Percentiles rank a stretch among this genome's conserved stretches.
These are phyloP conservation scores for Populus tremula DNA, from an alignment of 345 rosid species.

Conservation along the genomic window DNA sequence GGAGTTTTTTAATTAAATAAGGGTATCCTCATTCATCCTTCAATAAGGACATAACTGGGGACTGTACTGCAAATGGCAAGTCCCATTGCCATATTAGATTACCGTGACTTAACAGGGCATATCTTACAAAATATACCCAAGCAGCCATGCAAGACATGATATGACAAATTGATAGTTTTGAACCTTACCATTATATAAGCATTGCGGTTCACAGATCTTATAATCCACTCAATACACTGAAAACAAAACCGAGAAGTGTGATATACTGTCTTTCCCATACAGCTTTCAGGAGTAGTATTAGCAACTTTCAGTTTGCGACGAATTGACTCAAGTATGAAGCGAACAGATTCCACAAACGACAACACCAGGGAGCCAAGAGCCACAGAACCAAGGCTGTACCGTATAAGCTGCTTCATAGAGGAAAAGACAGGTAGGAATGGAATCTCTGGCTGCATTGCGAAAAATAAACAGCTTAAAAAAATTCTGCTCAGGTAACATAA, in stretches of 20 bases:
- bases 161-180: not conserved
- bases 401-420: slow-evolving; percentile 84
- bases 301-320: slow-evolving; percentile 70
- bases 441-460: slow-evolving; percentile 68
- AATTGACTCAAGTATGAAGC: slow-evolving; percentile 83
- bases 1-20: too few species aligned
- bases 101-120: too few species aligned
- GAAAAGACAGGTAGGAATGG: slow-evolving; percentile 95
- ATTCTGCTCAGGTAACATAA: not conserved
- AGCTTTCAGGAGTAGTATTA: slow-evolving; percentile 52
- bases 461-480: not conserved
- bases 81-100: too few species aligned
- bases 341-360: slow-evolving; percentile 85
- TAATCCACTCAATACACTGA: slow-evolving; percentile 69
- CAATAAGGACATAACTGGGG: too few species aligned
- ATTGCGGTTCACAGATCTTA: slow-evolving; percentile 85
- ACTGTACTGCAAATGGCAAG: not conserved
- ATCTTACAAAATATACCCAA: not conserved
- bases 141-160: not conserved
- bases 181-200: slow-evolving; percentile 89
- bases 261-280: slow-evolving; percentile 51
- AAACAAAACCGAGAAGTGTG: slow-evolving; percentile 62
- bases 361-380: slow-evolving; percentile 91
- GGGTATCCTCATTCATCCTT: not conserved
- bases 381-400: slow-evolving; percentile 87